Conservation (phyloP, 192 early-diverging fungal genomes). For the Backusella mclennaniae region DNA sequence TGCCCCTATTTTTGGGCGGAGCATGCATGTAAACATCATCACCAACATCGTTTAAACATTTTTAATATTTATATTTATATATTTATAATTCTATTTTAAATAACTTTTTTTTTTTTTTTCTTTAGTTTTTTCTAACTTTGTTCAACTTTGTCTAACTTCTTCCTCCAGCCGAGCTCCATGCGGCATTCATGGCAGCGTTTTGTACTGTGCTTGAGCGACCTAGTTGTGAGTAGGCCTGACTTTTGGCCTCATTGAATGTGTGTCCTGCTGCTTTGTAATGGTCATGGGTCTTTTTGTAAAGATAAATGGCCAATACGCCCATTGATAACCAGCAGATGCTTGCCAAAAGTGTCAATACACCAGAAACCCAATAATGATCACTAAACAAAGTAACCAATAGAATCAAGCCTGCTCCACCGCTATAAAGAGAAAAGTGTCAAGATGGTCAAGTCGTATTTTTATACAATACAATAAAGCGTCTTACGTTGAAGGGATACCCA, state of each 20-base stretch:
- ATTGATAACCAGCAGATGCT: slow-evolving; percentile 49
- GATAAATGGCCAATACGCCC: slow-evolving; percentile 26
- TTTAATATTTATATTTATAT: not conserved
- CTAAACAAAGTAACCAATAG: slow-evolving; percentile 71
- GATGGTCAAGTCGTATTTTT: not conserved
- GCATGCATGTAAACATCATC: not conserved
- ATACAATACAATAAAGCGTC: not conserved
- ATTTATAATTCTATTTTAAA: too few species aligned
- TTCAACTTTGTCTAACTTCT: slow-evolving; percentile 7
- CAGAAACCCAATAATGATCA: slow-evolving; percentile 65
- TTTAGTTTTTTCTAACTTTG: not conserved
- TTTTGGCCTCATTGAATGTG: slow-evolving; percentile 70
- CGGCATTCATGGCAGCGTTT: slow-evolving; percentile 16
- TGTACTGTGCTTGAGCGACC: slow-evolving; percentile 26
- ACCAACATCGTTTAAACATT: too few species aligned
- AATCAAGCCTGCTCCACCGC: slow-evolving; percentile 80
- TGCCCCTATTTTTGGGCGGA: slow-evolving; percentile 4
- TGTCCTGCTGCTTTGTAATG: slow-evolving; percentile 72
- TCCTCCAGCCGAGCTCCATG: slow-evolving; percentile 12
- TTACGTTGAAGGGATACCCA: slow-evolving; percentile 80
- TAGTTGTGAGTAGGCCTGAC: slow-evolving; percentile 29
- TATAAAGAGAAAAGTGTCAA: slow-evolving; percentile 5
- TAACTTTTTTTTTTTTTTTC: too few species aligned
- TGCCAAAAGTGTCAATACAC: slow-evolving; percentile 56
- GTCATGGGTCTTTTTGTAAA: slow-evolving; percentile 56